Conservation (phyloP, 2,329 filamentous ascomycete genomes). For the Metarhizium album region DNA sequence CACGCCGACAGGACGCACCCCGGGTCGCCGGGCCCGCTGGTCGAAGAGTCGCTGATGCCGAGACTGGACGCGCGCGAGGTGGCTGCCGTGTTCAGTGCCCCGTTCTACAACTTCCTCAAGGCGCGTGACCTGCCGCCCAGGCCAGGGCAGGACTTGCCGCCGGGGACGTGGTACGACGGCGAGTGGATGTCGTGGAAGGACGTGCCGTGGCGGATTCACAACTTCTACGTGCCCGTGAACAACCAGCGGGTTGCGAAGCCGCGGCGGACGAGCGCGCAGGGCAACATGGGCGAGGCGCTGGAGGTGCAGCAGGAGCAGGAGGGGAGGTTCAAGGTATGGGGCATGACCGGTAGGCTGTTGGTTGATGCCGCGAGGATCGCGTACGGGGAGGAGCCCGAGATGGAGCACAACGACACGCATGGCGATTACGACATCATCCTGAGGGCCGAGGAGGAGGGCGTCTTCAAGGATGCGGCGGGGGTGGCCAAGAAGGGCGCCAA, state of each 20-base stretch:
- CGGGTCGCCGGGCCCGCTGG: slow-evolving; percentile 28
- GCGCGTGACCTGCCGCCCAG: slow-evolving; percentile 42
- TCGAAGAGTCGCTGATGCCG: slow-evolving; percentile 65
- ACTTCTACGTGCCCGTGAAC: slow-evolving; percentile 78
- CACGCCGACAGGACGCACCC: slow-evolving; percentile 38
- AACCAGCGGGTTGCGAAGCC: slow-evolving; percentile 60
- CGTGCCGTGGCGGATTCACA: slow-evolving; percentile 73
- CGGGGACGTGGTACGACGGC: slow-evolving; percentile 73
- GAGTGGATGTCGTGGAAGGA: slow-evolving; percentile 72
- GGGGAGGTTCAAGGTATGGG: slow-evolving; percentile 74
- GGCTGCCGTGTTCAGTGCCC: slow-evolving; percentile 84
- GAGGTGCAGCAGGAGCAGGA: slow-evolving; percentile 38
- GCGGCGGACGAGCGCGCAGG: slow-evolving; percentile 28
- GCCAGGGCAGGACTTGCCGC: slow-evolving; percentile 27
- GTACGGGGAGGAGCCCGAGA: slow-evolving; percentile 72
- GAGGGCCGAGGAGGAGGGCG: slow-evolving; percentile 32
- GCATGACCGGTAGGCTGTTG: slow-evolving; percentile 85
- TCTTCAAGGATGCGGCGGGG: slow-evolving; percentile 30
- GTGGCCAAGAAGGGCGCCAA: slow-evolving; percentile 18
- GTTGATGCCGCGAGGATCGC: slow-evolving; percentile 81
- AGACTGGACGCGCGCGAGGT: slow-evolving; percentile 82
- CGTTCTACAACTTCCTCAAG: slow-evolving; percentile 72
- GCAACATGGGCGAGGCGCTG: slow-evolving; percentile 30
- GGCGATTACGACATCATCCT: slow-evolving; percentile 44
- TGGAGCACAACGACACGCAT: slow-evolving; percentile 53